Percentiles rank a stretch among this genome's conserved stretches.
These are phyloP conservation scores for Macadamia integrifolia DNA, from an alignment of 164 flowering plant genomes.

Conservation along the genomic window DNA sequence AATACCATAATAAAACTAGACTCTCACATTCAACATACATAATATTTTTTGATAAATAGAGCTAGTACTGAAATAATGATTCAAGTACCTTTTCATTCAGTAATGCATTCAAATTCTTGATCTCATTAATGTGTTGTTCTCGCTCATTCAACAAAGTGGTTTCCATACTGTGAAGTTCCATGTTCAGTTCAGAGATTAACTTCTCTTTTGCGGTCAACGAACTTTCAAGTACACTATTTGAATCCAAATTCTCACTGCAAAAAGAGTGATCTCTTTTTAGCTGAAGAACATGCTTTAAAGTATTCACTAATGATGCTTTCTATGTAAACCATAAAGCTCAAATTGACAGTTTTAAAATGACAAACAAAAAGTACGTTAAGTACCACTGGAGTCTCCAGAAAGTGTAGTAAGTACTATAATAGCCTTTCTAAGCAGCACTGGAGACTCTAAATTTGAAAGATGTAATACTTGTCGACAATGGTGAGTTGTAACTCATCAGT, in stretches of 20 bases:
- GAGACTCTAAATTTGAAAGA: too few species aligned
- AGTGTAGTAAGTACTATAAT: too few species aligned
- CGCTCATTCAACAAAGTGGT: slow-evolving; percentile 78
- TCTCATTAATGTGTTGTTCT: slow-evolving; percentile 69
- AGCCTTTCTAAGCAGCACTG: too few species aligned
- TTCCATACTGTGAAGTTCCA: slow-evolving; percentile 87
- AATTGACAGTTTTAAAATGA: too few species aligned
- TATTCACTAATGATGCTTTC: neutral
- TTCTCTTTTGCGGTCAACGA: slow-evolving; percentile 91
- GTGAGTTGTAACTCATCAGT: too few species aligned
- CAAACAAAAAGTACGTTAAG: neutral
- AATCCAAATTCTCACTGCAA: slow-evolving; percentile 70
- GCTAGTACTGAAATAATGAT: slow-evolving; percentile 1
- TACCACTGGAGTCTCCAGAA: neutral
- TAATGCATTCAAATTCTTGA: slow-evolving; percentile 72
- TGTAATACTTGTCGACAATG: too few species aligned
- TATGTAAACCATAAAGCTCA: too few species aligned
- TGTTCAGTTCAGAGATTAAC: slow-evolving; percentile 87
- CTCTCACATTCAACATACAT: too few species aligned
- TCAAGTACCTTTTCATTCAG: slow-evolving; percentile 70
- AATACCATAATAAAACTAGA: too few species aligned
- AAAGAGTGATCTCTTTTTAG: slow-evolving; percentile 12
- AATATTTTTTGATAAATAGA: too few species aligned
- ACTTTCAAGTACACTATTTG: slow-evolving; percentile 71
- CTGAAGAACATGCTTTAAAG: slow-evolving; percentile 1